Evolutionary conservation across 106 monocot species (phyloP), one percentile per base, ranked within the genome.

Genomic region (Dioscorea zingiberensis): DNA sequence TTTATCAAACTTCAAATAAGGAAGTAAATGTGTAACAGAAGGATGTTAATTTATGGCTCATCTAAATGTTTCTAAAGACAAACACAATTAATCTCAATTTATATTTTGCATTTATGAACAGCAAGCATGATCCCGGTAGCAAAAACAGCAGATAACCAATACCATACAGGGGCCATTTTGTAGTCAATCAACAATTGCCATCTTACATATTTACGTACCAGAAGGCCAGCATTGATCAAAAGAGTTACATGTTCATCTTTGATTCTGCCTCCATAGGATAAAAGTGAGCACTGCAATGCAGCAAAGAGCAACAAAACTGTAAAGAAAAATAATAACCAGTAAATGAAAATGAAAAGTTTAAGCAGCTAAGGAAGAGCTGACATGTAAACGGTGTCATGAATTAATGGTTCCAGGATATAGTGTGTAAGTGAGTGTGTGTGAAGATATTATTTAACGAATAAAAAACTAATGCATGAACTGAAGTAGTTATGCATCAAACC

Each of bases 181-280:
- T n/a, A n/a, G n/a, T n/a, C n/a, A n/a, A n/a, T n/a, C n/a, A n/a
- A n/a, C n/a, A n/a, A n/a, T n/a, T n/a, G n/a, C n/a, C n/a, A n/a
- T n/a, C n/a, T n/a, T n/a, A n/a, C n/a, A n/a, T n/a, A n/a, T n/a
- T n/a, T n/a, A n/a, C n/a, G 81, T 73, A 94, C 94, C 74, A 95
- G 85, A 64, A 95, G 78, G 64, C 90, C 94, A 48, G 85, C 90
- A 77, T 68, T 87, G 16, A 95, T 85, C 48, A 95, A 69, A 27
- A 95, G 47, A 21, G 94, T 85, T 30, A 95, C 71, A 83, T 87
- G 90, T 44, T 76, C 74, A 47, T 94, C 87, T 69, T 70, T 78
- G 59, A 83, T 71, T 25, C 82, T 78, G 14, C 90, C 94, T 48
- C 94, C 94, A 67, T 49, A 57, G 68, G 90, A 94, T 63, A 94